Evolutionary conservation across 2,329 filamentous ascomycete genomes (phyloP), one percentile per base, ranked within the genome.

Genomic region (Cryphonectria parasitica): DNA sequence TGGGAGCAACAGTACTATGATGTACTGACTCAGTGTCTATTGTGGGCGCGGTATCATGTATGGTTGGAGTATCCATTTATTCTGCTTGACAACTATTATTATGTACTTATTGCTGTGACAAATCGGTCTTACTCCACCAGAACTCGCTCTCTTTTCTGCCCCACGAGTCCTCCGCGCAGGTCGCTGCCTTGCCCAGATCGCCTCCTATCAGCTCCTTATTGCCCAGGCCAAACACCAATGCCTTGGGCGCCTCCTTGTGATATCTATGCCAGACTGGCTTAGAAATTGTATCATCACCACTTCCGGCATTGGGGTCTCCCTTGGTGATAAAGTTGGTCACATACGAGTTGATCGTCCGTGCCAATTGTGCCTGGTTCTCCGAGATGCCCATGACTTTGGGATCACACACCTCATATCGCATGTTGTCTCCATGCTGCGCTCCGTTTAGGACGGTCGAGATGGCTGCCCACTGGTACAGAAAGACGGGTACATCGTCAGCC

Each of bases 391-490:
- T 73, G 0, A 83, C 79, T 0, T 70, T 77, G 0, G 77, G 77
- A 39, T 82, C 81, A 25, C 78, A 83, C 1, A 79, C 80, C 75
- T 87, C 85, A 68, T 86, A 86, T 15, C 76, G 74, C 79, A 84
- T 81, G 45, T 86, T 85, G 68, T 86, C 84, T 0, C 75, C 85
- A 70, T 87, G 85, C 22, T 81, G 82, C 0, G 85, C 84, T 0
- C 85, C 83, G 11, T 80, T 80, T 17, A 82, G 73, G 0, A 84
- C 75, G 0, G 79, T 82, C 7, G 80, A 80, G 4, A 83, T 80
- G 0, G 86, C 75, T 0, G 86, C 86, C 87, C 87, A 87, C 75
- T 86, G 84, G 72, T 88, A 88, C 3, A 87, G 75, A 63, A 83
- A 88, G 0, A 87, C 81, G 0, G 84, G 81, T 0, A 77, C 75